Evolutionary conservation across 371 early-diverging fungal species (phyloP), one percentile per base, ranked within the genome.

Genomic region (Syncephalis fuscata): DNA sequence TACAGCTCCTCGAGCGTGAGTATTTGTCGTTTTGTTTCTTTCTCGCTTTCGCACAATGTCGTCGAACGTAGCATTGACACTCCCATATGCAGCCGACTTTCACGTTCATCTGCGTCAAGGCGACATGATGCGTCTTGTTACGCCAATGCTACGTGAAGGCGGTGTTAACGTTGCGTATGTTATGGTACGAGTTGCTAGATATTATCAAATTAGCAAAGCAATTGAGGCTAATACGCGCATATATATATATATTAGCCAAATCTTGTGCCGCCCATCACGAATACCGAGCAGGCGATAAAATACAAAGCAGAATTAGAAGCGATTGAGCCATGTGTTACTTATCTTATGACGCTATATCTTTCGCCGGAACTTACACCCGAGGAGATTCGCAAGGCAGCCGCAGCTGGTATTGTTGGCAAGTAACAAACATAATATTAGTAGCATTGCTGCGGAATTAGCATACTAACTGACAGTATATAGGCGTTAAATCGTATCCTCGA

Each of bases 401-500:
- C 70, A 48, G 80, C 84, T 17, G 95, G 95, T 23, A 71, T 97
- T 50, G 78, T 75, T n/a, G 87, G 82, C 73, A 63, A 44, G 9
- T 41, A 22, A 17, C 10, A 39, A 8, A 39, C 10, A 3, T 27
- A n/a, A 10, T 39, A 15, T 16, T 42, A 11, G 19, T 15, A n/a
- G 20, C 4, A 44, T 42, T 20, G 14, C 1, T 9, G 7, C 8
- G 14, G 24, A 42, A 26, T 44, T 32, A 5, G 10, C 36, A 15
- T 36, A n/a, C 47, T 17, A 43, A 38, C 22, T 27, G n/a, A n/a
- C n/a, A 8, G 5, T 25, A 39, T 36, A 16, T 41, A 74, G 91
- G 90, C 47, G 95, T 96, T 50, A 96, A 96, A 62, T 85, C 88
- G 9, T 96, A 96, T 62, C 97, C 97, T 19, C 78, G 92, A 26